Conservation (phyloP, 1,284 basidiomycete species). For the Macrocystidia cucumis region DNA sequence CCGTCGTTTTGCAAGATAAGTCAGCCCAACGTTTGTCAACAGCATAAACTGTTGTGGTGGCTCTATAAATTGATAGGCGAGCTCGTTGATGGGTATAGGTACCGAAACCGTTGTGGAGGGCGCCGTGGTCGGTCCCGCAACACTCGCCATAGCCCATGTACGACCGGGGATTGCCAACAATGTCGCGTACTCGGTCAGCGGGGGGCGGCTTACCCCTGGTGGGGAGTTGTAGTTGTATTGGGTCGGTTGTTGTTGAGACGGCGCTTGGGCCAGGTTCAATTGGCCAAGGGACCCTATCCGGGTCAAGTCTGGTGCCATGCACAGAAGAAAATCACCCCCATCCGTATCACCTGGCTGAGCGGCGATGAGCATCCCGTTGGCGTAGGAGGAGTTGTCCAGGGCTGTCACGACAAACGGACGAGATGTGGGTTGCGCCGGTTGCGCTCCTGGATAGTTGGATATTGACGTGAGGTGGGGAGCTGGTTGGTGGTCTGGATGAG, state of each 20-base stretch:
- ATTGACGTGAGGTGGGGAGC: constrained; percentile 36
- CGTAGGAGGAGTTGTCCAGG: constrained; percentile 54
- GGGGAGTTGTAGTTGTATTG: constrained; percentile 25
- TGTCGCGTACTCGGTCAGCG: constrained; percentile 69
- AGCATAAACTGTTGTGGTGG: constrained; percentile 77
- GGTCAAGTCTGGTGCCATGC: constrained; percentile 72
- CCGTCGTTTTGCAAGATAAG: constrained; percentile 77
- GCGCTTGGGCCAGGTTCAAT: constrained; percentile 32
- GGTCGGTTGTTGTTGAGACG: constrained; percentile 25
- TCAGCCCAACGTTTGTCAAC: constrained; percentile 79
- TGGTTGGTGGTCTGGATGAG: constrained; percentile 67
- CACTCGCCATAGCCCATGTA: constrained; percentile 75
- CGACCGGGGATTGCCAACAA: constrained; percentile 71
- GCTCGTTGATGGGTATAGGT: constrained; percentile 58
- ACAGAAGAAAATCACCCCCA: constrained; percentile 69
- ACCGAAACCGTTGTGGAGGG: constrained; percentile 25
- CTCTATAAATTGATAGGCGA: constrained; percentile 74
- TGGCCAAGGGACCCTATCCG: constrained; percentile 60
- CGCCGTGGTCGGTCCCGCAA: constrained; percentile 34
- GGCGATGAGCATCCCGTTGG: constrained; percentile 56
- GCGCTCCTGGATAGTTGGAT: constrained; percentile 35
- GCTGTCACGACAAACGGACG: constrained; percentile 49
- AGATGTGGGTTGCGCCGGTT: constrained; percentile 33
- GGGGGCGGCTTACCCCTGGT: constrained; percentile 42
- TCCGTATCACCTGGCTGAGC: constrained; percentile 67